These are phyloP conservation scores for Acanthamoeba royreba DNA, from an alignment of 208 protist genomes.

Conservation along the genomic window DNA sequence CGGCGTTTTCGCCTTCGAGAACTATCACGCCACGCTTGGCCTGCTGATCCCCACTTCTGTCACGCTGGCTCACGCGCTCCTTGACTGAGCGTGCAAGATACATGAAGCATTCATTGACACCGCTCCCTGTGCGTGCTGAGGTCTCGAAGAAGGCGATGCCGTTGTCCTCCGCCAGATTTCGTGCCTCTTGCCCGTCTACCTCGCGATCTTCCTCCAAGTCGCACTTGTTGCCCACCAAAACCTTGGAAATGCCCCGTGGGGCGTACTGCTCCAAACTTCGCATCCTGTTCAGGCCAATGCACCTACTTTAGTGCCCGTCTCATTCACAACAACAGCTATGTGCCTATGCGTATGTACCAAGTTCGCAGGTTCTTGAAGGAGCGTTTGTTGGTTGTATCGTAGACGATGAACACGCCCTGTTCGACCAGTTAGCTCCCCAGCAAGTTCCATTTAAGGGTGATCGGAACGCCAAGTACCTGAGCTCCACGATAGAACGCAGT, in stretches of 20 bases:
- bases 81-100: background rate
- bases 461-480: background rate
- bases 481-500: background rate
- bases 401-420: slow-evolving; percentile 95
- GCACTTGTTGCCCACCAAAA: slow-evolving; percentile 18
- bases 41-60: background rate
- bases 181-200: background rate
- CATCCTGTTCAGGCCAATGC: background rate
- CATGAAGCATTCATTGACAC: background rate
- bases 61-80: background rate
- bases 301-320: background rate
- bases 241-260: background rate
- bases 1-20: background rate
- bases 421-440: slow-evolving; percentile 79
- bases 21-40: too few relatives aligned
- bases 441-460: background rate
- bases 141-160: background rate
- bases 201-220: background rate
- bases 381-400: slow-evolving; percentile 92
- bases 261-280: background rate
- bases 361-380: slow-evolving; percentile 92
- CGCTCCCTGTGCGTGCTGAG: background rate
- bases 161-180: background rate
- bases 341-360: slow-evolving; percentile 69
- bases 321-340: background rate